Evolutionary conservation across 2,329 filamentous ascomycete species (phyloP).

Genomic region (Gremmenia infestans): DNA sequence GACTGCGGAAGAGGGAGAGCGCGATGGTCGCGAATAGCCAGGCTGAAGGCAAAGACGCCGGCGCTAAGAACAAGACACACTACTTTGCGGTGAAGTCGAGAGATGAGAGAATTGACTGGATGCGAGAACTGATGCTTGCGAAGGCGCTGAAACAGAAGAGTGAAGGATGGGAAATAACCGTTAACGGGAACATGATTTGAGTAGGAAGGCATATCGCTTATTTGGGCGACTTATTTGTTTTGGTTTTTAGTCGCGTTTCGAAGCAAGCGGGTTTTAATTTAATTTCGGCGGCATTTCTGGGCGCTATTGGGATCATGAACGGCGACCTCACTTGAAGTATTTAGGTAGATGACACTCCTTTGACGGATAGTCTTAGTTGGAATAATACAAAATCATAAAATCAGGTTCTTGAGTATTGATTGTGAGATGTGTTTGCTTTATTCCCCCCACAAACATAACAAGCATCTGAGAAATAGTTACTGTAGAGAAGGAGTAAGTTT

Average conservation of each 20-base stretch:
- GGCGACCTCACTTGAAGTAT: neutral
- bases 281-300: neutral
- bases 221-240: neutral
- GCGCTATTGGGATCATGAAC: neutral
- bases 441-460: neutral
- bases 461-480: neutral
- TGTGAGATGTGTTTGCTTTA: neutral
- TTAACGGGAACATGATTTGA: slow-evolving; percentile 73
- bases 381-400: neutral
- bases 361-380: neutral
- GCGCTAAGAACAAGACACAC: slow-evolving; percentile 74
- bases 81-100: slow-evolving; percentile 86
- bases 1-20: slow-evolving; percentile 42
- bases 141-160: slow-evolving; percentile 82
- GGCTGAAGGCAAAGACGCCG: slow-evolving; percentile 39
- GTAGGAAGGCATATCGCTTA: neutral
- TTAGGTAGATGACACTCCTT: neutral
- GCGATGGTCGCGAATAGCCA: slow-evolving; percentile 15
- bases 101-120: slow-evolving; percentile 95
- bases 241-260: neutral
- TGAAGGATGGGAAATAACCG: slow-evolving; percentile 75
- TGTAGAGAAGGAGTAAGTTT: too few relatives aligned
- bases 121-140: slow-evolving; percentile 87
- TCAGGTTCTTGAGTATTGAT: neutral
- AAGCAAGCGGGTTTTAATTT: neutral